These are phyloP conservation scores for Sarocladium oryzae DNA, from an alignment of 2,329 filamentous ascomycete species.

Conservation along the genomic window DNA sequence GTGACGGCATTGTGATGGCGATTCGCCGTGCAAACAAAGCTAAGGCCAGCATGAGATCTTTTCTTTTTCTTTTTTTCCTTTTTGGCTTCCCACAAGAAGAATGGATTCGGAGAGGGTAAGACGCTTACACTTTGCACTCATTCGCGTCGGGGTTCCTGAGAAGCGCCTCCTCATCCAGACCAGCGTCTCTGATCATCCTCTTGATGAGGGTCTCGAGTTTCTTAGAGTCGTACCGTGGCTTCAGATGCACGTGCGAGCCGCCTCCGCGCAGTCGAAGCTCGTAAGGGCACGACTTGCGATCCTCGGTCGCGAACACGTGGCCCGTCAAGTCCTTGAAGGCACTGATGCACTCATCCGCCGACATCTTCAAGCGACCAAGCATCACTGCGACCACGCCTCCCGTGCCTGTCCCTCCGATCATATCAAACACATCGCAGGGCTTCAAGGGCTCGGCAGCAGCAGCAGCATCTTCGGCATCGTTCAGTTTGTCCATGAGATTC, in stretches of 20 bases:
- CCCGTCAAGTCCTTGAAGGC: constrained; percentile 5
- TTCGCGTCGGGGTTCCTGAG: not conserved
- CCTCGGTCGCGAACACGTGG: constrained; percentile 1
- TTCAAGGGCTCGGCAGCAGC: not conserved
- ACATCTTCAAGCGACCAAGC: constrained; percentile 7
- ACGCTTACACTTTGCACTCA: constrained; percentile 10
- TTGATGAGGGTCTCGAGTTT: constrained; percentile 2
- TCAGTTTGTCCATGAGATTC: constrained; percentile 2
- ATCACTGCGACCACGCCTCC: constrained; percentile 6
- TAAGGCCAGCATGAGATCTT: not conserved
- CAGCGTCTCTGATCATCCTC: not conserved
- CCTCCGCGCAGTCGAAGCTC: not conserved
- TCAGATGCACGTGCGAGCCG: not conserved
- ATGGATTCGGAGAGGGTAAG: not conserved
- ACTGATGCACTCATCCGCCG: constrained; percentile 10
- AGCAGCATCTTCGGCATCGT: too few species aligned
- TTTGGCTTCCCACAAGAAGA: too few species aligned
- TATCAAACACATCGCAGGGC: constrained; percentile 9
- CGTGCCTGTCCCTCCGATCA: constrained; percentile 7
- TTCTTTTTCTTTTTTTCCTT: too few species aligned
- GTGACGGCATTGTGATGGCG: constrained; percentile 17
- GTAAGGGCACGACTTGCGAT: not conserved
- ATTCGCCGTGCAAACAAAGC: constrained; percentile 17
- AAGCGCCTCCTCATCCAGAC: not conserved
- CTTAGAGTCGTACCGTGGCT: not conserved